Conservation (phyloP, 2,329 filamentous ascomycete genomes). For the Aspergillus melleus region DNA sequence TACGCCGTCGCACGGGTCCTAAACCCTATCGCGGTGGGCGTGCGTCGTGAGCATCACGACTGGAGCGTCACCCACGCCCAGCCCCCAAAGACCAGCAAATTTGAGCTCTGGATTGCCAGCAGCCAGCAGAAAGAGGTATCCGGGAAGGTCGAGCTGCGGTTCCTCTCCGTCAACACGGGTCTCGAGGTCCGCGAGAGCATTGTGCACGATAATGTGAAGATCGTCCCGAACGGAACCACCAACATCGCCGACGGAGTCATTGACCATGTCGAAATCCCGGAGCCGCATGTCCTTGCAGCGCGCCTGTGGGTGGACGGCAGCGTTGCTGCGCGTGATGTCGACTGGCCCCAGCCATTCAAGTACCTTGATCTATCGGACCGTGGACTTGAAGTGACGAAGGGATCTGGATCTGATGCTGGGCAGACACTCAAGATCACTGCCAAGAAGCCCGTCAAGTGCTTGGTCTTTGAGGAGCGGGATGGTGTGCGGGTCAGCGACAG, state of each 20-base stretch:
- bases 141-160: slow-evolving; percentile 44
- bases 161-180: slow-evolving; percentile 56
- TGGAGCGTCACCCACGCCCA: slow-evolving; percentile 61
- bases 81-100: slow-evolving; percentile 54
- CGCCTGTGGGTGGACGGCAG: slow-evolving; percentile 54
- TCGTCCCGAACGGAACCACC: slow-evolving; percentile 58
- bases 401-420: slow-evolving; percentile 29
- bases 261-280: slow-evolving; percentile 50
- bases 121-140: slow-evolving; percentile 37
- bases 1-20: slow-evolving; percentile 61
- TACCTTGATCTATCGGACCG: slow-evolving; percentile 56
- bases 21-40: slow-evolving; percentile 57
- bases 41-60: slow-evolving; percentile 59
- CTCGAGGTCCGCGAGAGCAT: slow-evolving; percentile 54
- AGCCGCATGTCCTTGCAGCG: slow-evolving; percentile 56
- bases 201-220: slow-evolving; percentile 48
- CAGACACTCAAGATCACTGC: slow-evolving; percentile 46
- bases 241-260: slow-evolving; percentile 51
- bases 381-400: slow-evolving; percentile 47
- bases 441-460: slow-evolving; percentile 56
- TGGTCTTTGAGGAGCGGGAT: slow-evolving; percentile 61
- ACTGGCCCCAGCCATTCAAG: slow-evolving; percentile 63
- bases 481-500: slow-evolving; percentile 57
- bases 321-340: slow-evolving; percentile 55
- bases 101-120: slow-evolving; percentile 59